A percentile compares a stretch with the other conserved stretches of the same genome.
Conservation (phyloP, 768 basidiomycete species). For the Amyloporia xantha region DNA sequence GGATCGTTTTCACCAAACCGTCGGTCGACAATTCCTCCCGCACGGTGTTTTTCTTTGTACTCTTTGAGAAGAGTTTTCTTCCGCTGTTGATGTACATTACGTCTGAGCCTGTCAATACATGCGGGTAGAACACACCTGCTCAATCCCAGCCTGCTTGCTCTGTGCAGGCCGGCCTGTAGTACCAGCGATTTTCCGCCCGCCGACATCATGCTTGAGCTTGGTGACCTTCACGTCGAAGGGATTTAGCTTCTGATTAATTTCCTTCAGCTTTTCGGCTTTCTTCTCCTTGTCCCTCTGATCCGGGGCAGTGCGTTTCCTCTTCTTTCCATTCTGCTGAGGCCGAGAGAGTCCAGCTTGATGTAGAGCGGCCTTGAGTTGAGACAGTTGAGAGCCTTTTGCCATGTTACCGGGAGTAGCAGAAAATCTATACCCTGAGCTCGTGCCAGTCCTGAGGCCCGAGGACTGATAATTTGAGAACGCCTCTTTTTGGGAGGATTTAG, state of each 20-base stretch:
- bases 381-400: no score
- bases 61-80: constrained; percentile 87
- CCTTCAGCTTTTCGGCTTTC: constrained; percentile 68
- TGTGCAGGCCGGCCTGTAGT: constrained; percentile 78
- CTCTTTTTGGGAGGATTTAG: no score
- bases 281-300: constrained; percentile 79
- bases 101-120: background rate
- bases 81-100: constrained; percentile 44
- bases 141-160: no score
- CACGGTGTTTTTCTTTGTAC: constrained; percentile 70
- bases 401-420: no score
- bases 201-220: no score
- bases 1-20: constrained; percentile 96
- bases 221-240: constrained; percentile 93
- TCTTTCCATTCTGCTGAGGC: constrained; percentile 50
- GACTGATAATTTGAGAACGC: no score
- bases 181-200: no score
- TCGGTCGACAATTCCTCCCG: constrained; percentile 89
- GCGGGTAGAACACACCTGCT: no score
- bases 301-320: constrained; percentile 54
- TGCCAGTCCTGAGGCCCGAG: no score
- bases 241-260: constrained; percentile 82
- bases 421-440: no score
- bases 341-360: constrained; percentile 75
- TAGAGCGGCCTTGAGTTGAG: no score